Evolutionary conservation across 139 green algal species (phyloP), one percentile per base, ranked within the genome.

Genomic region (Chlorella sp.): DNA sequence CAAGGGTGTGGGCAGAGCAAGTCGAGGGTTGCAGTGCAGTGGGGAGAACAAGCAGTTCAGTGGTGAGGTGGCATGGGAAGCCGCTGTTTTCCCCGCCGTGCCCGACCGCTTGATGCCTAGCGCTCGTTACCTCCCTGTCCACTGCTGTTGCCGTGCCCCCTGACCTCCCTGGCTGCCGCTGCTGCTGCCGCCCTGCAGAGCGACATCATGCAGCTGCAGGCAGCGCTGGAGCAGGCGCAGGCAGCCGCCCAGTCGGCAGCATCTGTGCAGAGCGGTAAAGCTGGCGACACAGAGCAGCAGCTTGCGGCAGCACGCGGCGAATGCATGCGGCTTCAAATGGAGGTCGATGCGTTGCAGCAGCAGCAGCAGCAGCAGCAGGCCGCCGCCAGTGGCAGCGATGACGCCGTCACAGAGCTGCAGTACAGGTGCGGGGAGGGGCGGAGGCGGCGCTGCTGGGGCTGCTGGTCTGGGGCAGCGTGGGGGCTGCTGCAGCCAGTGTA

Each of bases 241-340:
- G 68, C 88, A 4, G 71, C 36, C 4, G 88, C 82, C 26, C 18
- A 37, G n/a, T 79, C 79, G 9, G 66, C 64, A 3, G 39, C 77
- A 28, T 34, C 77, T 19, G 66, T 30, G 16, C 37, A 81, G 24
- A 30, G n/a, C 36, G 16, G n/a, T 40, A 42, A n/a, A 36, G 73
- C 32, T 64, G 83, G n/a, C 22, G 87, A 85, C 39, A 42, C 39
- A 53, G 80, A 91, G 60, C 32, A 14, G 36, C 61, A 91, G 78
- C 68, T 91, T 32, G 68, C 53, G 48, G 80, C 34, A 18, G 42
- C 68, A 1, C 61, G 71, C 34, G 42, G 75, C 21, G 90, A 91
- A 53, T 85, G 82, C 73, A 28, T 60, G 28, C 53, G 18, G 5
- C 60, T 91, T 73, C 88, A 39, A 34, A n/a, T 32, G 14, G 42